Percentiles rank a stretch among this genome's conserved stretches.
Evolutionary conservation across 345 rosid genomes (phyloP).

Genomic region (Eucalyptus regnans): DNA sequence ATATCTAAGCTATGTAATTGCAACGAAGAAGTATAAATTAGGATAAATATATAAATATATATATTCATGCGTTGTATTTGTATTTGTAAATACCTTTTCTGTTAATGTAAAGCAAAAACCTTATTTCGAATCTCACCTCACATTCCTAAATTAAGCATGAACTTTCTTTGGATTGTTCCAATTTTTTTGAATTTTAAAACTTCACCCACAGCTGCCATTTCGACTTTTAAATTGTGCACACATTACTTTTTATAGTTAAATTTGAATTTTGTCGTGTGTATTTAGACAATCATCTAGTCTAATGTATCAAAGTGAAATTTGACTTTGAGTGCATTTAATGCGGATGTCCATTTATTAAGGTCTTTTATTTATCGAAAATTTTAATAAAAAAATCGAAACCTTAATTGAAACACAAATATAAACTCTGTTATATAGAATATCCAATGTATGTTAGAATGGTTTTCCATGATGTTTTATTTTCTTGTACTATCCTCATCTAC

Average conservation of each 20-base stretch:
- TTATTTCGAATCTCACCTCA: accelerated
- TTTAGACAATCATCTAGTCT: accelerated
- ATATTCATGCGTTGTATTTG: background rate
- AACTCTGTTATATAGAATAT: too few relatives aligned
- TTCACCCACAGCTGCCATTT: accelerated
- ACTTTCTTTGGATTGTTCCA: accelerated
- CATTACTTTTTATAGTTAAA: accelerated
- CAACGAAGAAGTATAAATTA: background rate
- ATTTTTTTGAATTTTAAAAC: background rate
- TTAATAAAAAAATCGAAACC: background rate
- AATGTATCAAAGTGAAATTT: background rate
- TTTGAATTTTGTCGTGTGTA: background rate
- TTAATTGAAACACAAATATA: background rate
- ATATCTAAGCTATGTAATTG: background rate
- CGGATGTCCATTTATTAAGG: background rate
- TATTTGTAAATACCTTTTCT: too few relatives aligned
- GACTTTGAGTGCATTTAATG: background rate
- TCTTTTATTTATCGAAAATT: background rate
- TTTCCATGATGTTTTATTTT: background rate
- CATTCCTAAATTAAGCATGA: background rate
- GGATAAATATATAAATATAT: background rate
- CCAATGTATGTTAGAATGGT: accelerated
- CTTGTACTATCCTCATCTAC: background rate
- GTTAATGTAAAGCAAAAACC: background rate
- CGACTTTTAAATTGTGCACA: background rate